Evolutionary conservation across 768 basidiomycete genomes (phyloP).

Genomic region (Lactarius quietus): DNA sequence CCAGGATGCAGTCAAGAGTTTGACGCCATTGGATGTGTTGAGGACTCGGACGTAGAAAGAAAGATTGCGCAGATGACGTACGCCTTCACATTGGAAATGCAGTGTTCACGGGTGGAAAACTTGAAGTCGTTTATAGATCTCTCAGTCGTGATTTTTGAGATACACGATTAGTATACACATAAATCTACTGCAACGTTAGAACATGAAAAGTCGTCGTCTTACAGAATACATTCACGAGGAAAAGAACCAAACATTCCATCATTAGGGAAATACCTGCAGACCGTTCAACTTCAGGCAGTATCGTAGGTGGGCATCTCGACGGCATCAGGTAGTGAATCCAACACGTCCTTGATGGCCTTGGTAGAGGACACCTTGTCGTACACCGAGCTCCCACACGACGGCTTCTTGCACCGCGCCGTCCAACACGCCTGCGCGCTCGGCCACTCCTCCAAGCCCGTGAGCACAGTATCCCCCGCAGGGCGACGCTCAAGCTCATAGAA

Average conservation of each 20-base stretch:
- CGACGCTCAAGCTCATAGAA: constrained; percentile 55
- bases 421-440: constrained; percentile 58
- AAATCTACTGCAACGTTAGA: background rate
- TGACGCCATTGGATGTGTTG: background rate
- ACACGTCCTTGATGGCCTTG: constrained; percentile 51
- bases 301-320: constrained; percentile 28
- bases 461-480: constrained; percentile 56
- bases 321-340: constrained; percentile 45
- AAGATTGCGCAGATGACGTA: background rate
- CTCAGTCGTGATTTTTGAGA: background rate
- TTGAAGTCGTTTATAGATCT: too few species aligned
- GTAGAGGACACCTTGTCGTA: constrained; percentile 57
- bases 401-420: constrained; percentile 49
- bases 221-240: background rate
- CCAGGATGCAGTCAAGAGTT: background rate
- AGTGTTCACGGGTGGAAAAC: too few species aligned
- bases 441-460: constrained; percentile 53
- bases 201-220: background rate
- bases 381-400: constrained; percentile 44
- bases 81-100: background rate
- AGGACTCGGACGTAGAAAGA: background rate
- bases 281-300: constrained; percentile 1
- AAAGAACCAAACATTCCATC: background rate
- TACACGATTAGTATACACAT: background rate
- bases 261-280: too few species aligned